Base-by-base conservation (phyloP, 106 monocot species). In the Cymbidium sinense region DNA sequence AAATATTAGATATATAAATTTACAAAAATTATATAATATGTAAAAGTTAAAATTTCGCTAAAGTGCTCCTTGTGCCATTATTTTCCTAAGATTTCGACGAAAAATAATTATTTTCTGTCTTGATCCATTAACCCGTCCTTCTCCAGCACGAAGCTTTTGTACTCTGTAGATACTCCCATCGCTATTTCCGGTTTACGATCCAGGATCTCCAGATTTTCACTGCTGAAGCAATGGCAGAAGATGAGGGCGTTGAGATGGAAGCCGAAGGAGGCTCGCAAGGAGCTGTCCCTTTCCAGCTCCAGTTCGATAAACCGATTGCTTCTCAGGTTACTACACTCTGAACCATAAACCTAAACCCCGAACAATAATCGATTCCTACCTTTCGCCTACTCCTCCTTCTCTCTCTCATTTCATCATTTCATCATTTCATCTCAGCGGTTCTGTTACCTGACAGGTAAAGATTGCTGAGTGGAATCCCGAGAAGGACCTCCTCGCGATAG, bases 381-480 rank as follows among this genome's bases (percentile, higher is more conserved):
- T 51, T 18, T 18, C 27, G 28, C 20, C 5, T 20, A 18, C 34
- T 20, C 44, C 37, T 13, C 79, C 33, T 50, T 76, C 29, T 64
- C 11, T n/a, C 17, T 36, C 8, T 35, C 23, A 9, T 43, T 50
- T 79, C 51, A 55, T 65, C 31, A 9, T 10, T 70, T n/a, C n/a
- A n/a, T n/a, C n/a, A n/a, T n/a, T 36, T 41, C 4, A 9, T 50
- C 8, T 19, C 12, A 1, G 27, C 51, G 17, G 29, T 5, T 62
- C 13, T 12, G 58, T 62, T 65, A 2, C 37, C 52, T 71, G 39
- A 50, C 74, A 98, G 94, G 80, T 99, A 64, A 99, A 90, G 77
- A 86, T 95, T 28, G 92, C 99, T 27, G 99, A 89, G 82, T 99
- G 95, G 99, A 99, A 99, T 83, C 95, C 94, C 18, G 99, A 93